These are phyloP conservation scores for Penicillium odoratum DNA, from an alignment of 495 filamentous ascomycete species.

Conservation along the genomic window DNA sequence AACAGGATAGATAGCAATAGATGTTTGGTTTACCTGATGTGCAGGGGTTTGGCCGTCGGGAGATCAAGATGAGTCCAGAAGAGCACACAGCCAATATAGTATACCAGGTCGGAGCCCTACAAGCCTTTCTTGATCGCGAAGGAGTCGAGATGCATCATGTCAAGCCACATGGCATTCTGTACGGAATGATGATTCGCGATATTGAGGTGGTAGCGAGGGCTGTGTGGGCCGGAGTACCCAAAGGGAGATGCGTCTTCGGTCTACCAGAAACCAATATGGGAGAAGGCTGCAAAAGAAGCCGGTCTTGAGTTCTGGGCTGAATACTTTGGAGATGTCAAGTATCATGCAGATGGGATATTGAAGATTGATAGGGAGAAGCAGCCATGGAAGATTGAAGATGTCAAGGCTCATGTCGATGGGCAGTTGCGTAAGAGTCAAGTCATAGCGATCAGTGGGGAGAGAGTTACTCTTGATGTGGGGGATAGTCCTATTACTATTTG, in stretches of 20 bases:
- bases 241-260: conserved; percentile 56
- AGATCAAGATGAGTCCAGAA: conserved; percentile 54
- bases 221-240: conserved; percentile 51
- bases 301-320: conserved; percentile 58
- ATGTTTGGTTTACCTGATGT: conserved; percentile 55
- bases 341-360: conserved; percentile 48
- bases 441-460: conserved; percentile 44
- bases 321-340: conserved; percentile 60
- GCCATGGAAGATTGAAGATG: conserved; percentile 1
- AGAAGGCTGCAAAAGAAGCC: conserved; percentile 51
- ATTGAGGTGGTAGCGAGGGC: conserved; percentile 49
- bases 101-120: conserved; percentile 61
- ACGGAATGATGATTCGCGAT: conserved; percentile 58
- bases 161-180: conserved; percentile 59
- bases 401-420: conserved; percentile 24
- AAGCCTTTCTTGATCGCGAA: conserved; percentile 56
- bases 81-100: conserved; percentile 57
- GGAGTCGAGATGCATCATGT: conserved; percentile 56
- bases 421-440: conserved; percentile 48
- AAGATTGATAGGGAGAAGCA: conserved; percentile 56
- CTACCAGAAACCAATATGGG: conserved; percentile 53
- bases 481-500: conserved; percentile 51
- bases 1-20: conserved; percentile 27
- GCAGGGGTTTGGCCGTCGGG: conserved; percentile 61
- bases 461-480: conserved; percentile 45